Base-by-base conservation (phyloP, 164 flowering plant species). In the Pachysandra terminalis region DNA sequence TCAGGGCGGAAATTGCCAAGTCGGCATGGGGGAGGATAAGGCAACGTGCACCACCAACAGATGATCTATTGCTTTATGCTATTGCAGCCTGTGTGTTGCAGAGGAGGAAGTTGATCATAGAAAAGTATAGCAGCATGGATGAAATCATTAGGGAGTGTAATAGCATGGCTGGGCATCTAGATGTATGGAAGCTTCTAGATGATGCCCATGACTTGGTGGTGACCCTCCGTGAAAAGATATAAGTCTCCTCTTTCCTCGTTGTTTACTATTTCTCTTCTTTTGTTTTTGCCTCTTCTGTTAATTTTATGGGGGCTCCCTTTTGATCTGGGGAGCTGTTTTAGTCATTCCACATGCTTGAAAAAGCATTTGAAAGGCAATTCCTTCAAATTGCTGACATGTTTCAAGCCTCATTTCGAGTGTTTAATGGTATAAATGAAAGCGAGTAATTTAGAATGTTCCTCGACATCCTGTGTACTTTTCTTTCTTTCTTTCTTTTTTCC, bases 171-270 rank as follows among this genome's bases (percentile, higher is more conserved):
- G 98, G 98, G 60, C 90, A 93, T 16, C 82, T 93, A 24, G 91
- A 94, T 74, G 92, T 94, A 9, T 91, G 98, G 98, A 94, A 87
- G 79, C 96, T 94, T 57, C 74, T 94, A 0, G 96, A 91, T 61
- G 96, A 91, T 79, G 98, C 97, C 9, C 98, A 94, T 69, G 80
- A 84, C 69, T 77, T 94, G 88, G 93, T 94, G 62, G 87, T 86
- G 23, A 83, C 81, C 55, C 88, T 94, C 17, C 96, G 91, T 65
- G 85, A 89, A 74, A 94, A 91, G 80, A 83, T 93, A 58, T 74
- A 81, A n/a, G 13, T 26, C 25, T 10, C 26, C 21, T 55, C 1
- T n/a, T 55, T 55, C 56, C n/a, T n/a, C n/a, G 37, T 32, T 32
- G 37, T 32, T 32, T 7, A 32, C 7, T 32, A 32, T 32, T 32